These are phyloP conservation scores for Phytopythium mirpurense DNA, from an alignment of 352 stramenopile species.

Conservation along the genomic window DNA sequence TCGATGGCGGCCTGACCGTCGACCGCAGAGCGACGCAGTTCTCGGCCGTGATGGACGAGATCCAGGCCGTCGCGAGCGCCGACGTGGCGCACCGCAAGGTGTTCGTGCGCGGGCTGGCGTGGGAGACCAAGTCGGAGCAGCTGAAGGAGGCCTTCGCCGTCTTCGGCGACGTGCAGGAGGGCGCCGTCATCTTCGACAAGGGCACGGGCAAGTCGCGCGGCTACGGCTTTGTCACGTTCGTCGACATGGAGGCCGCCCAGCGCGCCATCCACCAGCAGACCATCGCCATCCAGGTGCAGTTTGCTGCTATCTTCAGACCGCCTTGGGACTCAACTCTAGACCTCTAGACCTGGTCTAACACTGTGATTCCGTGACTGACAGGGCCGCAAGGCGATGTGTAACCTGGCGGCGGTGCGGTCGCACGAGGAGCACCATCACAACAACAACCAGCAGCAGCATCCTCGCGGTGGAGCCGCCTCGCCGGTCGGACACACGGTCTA, in stretches of 20 bases:
- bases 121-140: constrained; percentile 43
- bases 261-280: constrained; percentile 39
- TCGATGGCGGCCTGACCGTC: neutral
- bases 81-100: constrained; percentile 66
- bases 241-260: constrained; percentile 53
- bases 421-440: constrained; percentile 33
- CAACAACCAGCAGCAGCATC: constrained; percentile 12
- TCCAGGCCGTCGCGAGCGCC: constrained; percentile 47
- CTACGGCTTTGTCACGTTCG: constrained; percentile 66
- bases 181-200: constrained; percentile 59
- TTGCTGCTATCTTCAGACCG: no score
- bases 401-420: constrained; percentile 41
- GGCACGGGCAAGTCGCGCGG: constrained; percentile 50
- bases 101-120: constrained; percentile 60
- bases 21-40: constrained; percentile 48
- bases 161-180: constrained; percentile 63
- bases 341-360: no score
- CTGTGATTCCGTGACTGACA: constrained; percentile 8
- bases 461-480: neutral
- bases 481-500: constrained; percentile 32
- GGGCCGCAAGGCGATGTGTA: constrained; percentile 41
- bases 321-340: no score
- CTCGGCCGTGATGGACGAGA: constrained; percentile 46
- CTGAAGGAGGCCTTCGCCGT: constrained; percentile 39
- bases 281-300: constrained; percentile 56